Conservation (phyloP, 23 red algal species). For the Chondrus crispus region DNA sequence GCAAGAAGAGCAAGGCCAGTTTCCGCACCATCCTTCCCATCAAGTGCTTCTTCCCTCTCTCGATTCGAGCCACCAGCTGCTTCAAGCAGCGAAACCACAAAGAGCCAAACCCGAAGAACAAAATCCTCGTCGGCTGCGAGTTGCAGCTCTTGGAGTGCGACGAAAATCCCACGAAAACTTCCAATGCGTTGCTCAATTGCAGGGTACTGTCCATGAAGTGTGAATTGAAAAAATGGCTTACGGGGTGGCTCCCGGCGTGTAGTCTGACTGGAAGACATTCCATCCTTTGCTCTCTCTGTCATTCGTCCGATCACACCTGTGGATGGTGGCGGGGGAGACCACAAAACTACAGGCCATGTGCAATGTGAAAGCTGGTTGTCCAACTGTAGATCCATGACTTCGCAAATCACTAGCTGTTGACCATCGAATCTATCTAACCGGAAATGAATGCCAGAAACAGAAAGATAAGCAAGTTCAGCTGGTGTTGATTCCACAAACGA, state of each 20-base stretch:
- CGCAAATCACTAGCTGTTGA: constrained; percentile 48
- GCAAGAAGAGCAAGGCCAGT: constrained; percentile 16
- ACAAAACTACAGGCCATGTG: constrained; percentile 80
- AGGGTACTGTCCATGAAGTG: constrained; percentile 45
- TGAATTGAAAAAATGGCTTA: constrained; percentile 72
- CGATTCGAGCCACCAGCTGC: constrained; percentile 41
- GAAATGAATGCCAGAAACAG: constrained; percentile 64
- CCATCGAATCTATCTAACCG: constrained; percentile 60
- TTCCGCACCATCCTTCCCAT: constrained; percentile 48
- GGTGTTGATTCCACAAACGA: constrained; percentile 80
- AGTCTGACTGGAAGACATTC: background rate
- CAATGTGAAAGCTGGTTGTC: constrained; percentile 78
- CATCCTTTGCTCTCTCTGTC: too few species aligned
- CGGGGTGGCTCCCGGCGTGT: background rate
- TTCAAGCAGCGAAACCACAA: constrained; percentile 56
- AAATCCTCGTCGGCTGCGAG: constrained; percentile 72
- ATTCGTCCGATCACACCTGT: background rate
- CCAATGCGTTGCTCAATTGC: constrained; percentile 18
- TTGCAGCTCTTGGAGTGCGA: constrained; percentile 63
- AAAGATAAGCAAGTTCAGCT: constrained; percentile 74
- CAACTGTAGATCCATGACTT: constrained; percentile 77
- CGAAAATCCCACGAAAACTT: constrained; percentile 55
- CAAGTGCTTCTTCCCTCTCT: constrained; percentile 10
- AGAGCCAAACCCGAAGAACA: constrained; percentile 62
- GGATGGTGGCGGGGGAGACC: constrained; percentile 61